Evolutionary conservation across 2,329 filamentous ascomycete genomes (phyloP).

Genomic region (Cladosporium sphaerospermum): DNA sequence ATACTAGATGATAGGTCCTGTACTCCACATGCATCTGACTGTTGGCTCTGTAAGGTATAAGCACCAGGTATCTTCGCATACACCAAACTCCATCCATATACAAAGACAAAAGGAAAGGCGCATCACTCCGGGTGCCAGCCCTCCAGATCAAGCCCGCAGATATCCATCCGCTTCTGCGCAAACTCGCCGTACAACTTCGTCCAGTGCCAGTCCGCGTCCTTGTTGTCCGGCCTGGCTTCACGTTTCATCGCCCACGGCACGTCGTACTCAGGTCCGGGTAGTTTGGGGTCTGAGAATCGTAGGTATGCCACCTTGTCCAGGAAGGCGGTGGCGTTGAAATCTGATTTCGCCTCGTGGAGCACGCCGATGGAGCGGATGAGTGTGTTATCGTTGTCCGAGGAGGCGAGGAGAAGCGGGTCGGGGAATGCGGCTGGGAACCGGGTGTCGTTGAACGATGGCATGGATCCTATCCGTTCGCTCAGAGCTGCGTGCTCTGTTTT

Average conservation of each 20-base stretch:
- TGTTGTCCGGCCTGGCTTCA: conserved; percentile 38
- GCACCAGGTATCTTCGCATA: neutral
- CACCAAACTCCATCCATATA: neutral
- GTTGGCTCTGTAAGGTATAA: neutral
- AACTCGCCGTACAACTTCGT: conserved; percentile 45
- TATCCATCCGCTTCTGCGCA: conserved; percentile 45
- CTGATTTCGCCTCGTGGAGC: conserved; percentile 22
- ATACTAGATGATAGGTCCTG: neutral
- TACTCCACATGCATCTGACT: neutral
- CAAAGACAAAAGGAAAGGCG: neutral
- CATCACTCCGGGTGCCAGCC: conserved; percentile 25
- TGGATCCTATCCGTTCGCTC: conserved; percentile 12
- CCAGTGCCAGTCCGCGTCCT: conserved; percentile 44
- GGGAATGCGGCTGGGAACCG: conserved; percentile 28
- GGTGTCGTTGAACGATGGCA: conserved; percentile 21
- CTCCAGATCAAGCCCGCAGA: conserved; percentile 49
- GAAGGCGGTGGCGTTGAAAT: conserved; percentile 42
- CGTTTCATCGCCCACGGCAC: conserved; percentile 38
- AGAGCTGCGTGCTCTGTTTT: conserved; percentile 16
- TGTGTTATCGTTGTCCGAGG: conserved; percentile 17
- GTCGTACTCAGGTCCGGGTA: conserved; percentile 47
- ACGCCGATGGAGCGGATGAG: conserved; percentile 27
- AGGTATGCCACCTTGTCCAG: conserved; percentile 40
- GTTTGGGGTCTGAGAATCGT: conserved; percentile 40
- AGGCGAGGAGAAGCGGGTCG: conserved; percentile 23